These are phyloP conservation scores for Pichia sp. DNA, from an alignment of 1,139 yeast genomes.

Conservation along the genomic window DNA sequence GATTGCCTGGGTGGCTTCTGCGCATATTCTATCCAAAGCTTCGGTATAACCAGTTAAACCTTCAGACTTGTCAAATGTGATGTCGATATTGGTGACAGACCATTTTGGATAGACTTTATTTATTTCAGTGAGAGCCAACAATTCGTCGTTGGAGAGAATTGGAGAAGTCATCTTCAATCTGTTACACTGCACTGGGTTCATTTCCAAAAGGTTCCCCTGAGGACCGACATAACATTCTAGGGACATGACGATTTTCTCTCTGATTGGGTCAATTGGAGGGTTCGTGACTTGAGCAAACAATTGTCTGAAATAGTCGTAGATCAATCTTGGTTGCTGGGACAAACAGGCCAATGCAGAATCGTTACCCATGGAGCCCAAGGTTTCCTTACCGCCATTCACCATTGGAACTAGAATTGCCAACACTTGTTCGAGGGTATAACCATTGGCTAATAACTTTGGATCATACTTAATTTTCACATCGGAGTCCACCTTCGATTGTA, in stretches of 20 bases:
- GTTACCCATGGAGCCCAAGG: constrained; percentile 97
- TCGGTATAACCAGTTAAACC: constrained; percentile 83
- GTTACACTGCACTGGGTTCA: constrained; percentile 89
- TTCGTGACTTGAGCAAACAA: constrained; percentile 97
- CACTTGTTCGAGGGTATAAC: constrained; percentile 90
- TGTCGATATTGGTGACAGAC: constrained; percentile 79
- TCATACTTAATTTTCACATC: constrained; percentile 63
- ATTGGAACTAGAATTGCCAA: constrained; percentile 82
- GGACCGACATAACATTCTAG: constrained; percentile 97
- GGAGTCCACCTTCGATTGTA: constrained; percentile 32
- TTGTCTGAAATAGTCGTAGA: constrained; percentile 93
- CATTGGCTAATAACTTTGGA: constrained; percentile 80
- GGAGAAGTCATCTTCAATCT: constrained; percentile 81
- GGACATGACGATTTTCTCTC: constrained; percentile 96
- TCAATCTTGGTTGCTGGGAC: constrained; percentile 84
- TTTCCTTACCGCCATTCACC: constrained; percentile 90
- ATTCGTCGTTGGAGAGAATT: constrained; percentile 66
- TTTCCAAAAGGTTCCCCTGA: constrained; percentile 90
- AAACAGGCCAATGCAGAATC: constrained; percentile 96
- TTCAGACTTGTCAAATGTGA: constrained; percentile 78
- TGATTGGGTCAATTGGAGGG: constrained; percentile 97
- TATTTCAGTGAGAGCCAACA: constrained; percentile 68
- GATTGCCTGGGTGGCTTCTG: constrained; percentile 82
- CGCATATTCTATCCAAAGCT: constrained; percentile 83
- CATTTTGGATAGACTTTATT: constrained; percentile 77